Evolutionary conservation across 345 rosid genomes (phyloP), one percentile per base, ranked within the genome.

Genomic region (Syzygium aromaticum): DNA sequence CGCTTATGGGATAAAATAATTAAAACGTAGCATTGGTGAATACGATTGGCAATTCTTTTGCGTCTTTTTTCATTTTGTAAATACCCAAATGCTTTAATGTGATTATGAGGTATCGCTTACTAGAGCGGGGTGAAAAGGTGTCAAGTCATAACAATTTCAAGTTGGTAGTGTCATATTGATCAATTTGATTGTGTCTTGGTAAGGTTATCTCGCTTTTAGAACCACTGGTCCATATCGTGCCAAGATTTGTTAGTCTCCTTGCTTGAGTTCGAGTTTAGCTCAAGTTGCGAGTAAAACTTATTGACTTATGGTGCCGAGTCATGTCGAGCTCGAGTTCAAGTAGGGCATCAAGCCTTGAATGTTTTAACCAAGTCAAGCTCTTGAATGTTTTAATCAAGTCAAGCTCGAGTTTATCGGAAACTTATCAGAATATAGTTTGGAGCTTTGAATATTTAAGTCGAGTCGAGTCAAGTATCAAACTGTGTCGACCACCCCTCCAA

Each of bases 161-260:
- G 17, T 13, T 14, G 17, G 3, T 14, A 12, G 54, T 52, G 54
- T 52, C 17, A 2, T 52, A 52, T n/a, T 0, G 2, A 61, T 61
- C 73, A 61, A 61, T 61, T 61, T 61, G 30, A 7, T 13, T 6
- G 73, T 3, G 73, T n/a, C 38, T 61, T n/a, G 6, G 33, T 8
- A 61, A 61, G 9, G 3, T n/a, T n/a, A n/a, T 61, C 3, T 61
- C 9, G 10, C 2, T 61, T n/a, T 61, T 61, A 61, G 7, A 61
- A 61, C 1, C 4, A 3, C 2, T 0, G 3, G 1, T 33, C 28
- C 0, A 7, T 61, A 13, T n/a, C 5, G 0, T 61, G 1, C 3
- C 6, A 61, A n/a, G 21, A n/a, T n/a, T 61, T n/a, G 33, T 28
- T 61, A n/a, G 9, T n/a, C 7, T n/a, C 15, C 0, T 2, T n/a